Base-by-base conservation (phyloP, 202 grass and related monocot species). In the Alloteropsis angusta region DNA sequence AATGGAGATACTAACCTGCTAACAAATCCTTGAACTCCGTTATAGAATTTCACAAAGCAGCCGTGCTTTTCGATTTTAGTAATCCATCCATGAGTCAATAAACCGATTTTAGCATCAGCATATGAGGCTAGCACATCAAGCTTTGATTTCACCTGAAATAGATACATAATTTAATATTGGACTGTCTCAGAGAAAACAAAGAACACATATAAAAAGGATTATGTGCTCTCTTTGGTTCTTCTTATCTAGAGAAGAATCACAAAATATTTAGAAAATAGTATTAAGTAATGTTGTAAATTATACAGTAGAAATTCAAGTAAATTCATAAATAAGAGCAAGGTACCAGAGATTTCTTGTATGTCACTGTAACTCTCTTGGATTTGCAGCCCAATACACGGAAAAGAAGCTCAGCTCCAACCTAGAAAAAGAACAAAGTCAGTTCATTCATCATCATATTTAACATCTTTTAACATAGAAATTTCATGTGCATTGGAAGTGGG, bases 311-410 rank as follows among this genome's bases (percentile, higher is more conserved):
- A 74, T 53, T 60, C n/a, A 43, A 8, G 60, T 35, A 76, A 64
- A 65, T 83, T 71, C 21, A 17, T 14, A 46, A 19, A 59, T 28
- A 50, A 44, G 63, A 60, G 38, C 19, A 68, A 68, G 82, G 55
- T 94, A 98, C 95, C 80, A 98, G 85, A 65, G 95, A 88, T 50
- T 93, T 98, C 91, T 98, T 98, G 85, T 85, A 80, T 60, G 95
- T 98, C 65, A 98, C 80, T 77, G 95, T 94, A 81, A 98, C 90
- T 89, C 87, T 83, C 89, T 98, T 98, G 56, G 87, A 92, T 82
- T 98, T 98, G 85, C 95, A 98, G 59, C 95, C 95, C 72, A 98
- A 83, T 25, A 98, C 95, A 85, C 89, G 89, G 43, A 94, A 98
- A 80, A 85, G 78, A 49, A 98, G 76, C 87, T 92, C 89, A 90